Conservation (phyloP, 2,329 filamentous ascomycete genomes). For the Conoideocrella luteorostrata region DNA sequence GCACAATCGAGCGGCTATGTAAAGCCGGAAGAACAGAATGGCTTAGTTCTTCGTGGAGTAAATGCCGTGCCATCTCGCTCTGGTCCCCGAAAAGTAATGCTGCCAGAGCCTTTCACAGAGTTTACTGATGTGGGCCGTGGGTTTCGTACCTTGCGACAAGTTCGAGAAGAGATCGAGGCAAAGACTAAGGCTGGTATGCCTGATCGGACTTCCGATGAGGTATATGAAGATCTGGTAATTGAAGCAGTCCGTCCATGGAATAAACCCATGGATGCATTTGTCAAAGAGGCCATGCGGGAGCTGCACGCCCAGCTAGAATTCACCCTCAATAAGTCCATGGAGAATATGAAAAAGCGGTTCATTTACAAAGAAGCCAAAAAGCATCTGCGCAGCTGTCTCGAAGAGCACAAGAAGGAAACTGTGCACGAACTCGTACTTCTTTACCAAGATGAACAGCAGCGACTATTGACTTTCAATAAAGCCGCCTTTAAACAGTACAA, state of each 20-base stretch:
- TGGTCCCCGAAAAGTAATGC: slow-evolving; percentile 8
- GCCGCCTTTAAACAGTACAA: slow-evolving; percentile 41
- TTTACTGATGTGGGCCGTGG: slow-evolving; percentile 33
- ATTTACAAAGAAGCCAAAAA: slow-evolving; percentile 42
- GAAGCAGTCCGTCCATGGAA: slow-evolving; percentile 55
- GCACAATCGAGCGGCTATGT: slow-evolving; percentile 18
- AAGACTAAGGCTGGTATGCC: slow-evolving; percentile 53
- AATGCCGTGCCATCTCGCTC: slow-evolving; percentile 7
- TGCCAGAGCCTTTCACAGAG: slow-evolving; percentile 31
- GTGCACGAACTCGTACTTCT: slow-evolving; percentile 33
- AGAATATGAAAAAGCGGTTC: slow-evolving; percentile 37
- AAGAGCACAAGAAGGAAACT: slow-evolving; percentile 30
- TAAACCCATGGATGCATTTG: slow-evolving; percentile 41
- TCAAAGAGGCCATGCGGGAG: slow-evolving; percentile 40
- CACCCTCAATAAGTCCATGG: slow-evolving; percentile 42
- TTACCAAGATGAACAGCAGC: slow-evolving; percentile 46
- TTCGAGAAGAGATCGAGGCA: slow-evolving; percentile 47
- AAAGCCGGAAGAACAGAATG: slow-evolving; percentile 32
- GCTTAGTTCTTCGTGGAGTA: slow-evolving; percentile 3
- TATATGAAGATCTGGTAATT: slow-evolving; percentile 52
- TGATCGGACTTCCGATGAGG: slow-evolving; percentile 51
- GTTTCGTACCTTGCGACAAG: slow-evolving; percentile 41
- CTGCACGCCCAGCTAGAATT: slow-evolving; percentile 39
- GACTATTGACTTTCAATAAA: slow-evolving; percentile 52
- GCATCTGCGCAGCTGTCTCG: slow-evolving; percentile 39